Evolutionary conservation across 345 rosid genomes (phyloP), one percentile per base, ranked within the genome.

Genomic region (Eucalyptus guilfoylei): DNA sequence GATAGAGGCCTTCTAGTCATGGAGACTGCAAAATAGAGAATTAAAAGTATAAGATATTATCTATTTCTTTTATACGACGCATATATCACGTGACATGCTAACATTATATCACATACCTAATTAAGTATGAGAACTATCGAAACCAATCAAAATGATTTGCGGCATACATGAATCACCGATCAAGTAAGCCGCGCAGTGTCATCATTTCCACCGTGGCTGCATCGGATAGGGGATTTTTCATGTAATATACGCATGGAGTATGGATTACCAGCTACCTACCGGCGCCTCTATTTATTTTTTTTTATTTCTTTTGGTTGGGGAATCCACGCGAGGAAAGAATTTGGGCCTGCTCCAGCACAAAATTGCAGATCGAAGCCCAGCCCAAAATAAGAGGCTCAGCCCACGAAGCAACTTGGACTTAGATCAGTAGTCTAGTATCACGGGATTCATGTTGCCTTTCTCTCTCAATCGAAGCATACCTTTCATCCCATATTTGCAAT

Each of bases 41-140:
- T 13, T 37, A 40, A 37, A 64, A 37, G 14, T 21, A 10, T 1
- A 3, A 40, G 0, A 76, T 76, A 21, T 9, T 10, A 10, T 19
- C 0, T 8, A 5, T 76, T 34, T 34, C 0, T 8, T 10, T 69
- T 69, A 10, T 21, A 21, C 6, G 14, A 37, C 2, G 5, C 15
- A 5, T 72, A 72, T 37, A 72, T 37, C 83, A 40, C 47, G 28
- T 40, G 30, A 76, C 16, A 76, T 21, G 83, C 15, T 11, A 16
- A 40, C 30, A 23, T 37, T 47, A 72, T 37, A 76, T 76, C 28
- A 21, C 2, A 1, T 11, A 5, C 2, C 9, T 37, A 76, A 19
- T 76, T 37, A 76, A 76, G 8, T 1, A 4, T 0, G 3, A 76
- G 0, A 6, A 10, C 0, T 0, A 0, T 37, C 2, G 0, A 11